Conservation (phyloP, 768 basidiomycete genomes). For the Mrakia gelida region DNA sequence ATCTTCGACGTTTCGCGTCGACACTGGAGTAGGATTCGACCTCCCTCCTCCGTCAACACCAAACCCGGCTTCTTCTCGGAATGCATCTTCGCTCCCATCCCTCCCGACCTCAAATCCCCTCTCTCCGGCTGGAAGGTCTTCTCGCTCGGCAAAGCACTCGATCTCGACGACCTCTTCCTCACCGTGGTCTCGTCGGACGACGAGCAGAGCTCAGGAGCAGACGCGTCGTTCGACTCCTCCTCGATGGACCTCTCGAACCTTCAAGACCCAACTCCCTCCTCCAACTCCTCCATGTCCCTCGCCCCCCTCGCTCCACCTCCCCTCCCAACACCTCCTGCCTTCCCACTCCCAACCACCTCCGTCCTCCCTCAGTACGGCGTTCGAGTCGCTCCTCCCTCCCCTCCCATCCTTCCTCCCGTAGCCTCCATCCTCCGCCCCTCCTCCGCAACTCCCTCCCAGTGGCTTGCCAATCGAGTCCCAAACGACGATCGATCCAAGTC, state of each 20-base stretch:
- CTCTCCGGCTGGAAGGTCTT: constrained; percentile 9
- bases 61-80: constrained; percentile 9
- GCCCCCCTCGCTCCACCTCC: neutral
- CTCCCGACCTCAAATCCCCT: neutral
- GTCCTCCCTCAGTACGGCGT: neutral
- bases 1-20: constrained; percentile 3
- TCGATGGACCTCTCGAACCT: neutral
- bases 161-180: constrained; percentile 6
- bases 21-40: constrained; percentile 15
- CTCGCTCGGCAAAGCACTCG: neutral
- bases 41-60: neutral
- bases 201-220: neutral
- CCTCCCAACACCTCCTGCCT: neutral
- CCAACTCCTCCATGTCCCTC: neutral
- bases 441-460: neutral
- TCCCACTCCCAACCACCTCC: neutral
- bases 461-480: neutral
- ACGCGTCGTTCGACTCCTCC: constrained; percentile 9
- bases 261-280: neutral
- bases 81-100: neutral
- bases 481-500: neutral
- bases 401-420: neutral
- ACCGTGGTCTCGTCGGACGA: constrained; percentile 11
- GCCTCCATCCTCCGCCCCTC: neutral
- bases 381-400: neutral